phyloP scores from a whole-genome alignment of 345 rosid genomes.

The Euphorbia pulcherrima region DNA sequence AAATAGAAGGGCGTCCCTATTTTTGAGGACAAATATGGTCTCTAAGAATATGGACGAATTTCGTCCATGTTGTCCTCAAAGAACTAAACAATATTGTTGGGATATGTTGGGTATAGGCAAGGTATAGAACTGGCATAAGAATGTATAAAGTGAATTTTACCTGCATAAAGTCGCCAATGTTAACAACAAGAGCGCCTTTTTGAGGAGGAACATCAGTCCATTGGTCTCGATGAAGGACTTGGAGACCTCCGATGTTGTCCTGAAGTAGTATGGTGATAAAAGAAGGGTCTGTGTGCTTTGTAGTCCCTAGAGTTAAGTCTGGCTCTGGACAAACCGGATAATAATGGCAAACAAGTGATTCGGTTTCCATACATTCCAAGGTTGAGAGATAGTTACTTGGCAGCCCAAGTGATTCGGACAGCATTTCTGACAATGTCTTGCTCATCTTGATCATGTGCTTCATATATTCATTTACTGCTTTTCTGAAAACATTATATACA shows the following conservation, averaged over 20 bases:
- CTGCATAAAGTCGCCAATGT: constrained; percentile 54
- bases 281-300: constrained; percentile 46
- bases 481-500: constrained; percentile 29
- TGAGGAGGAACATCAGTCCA: constrained; percentile 44
- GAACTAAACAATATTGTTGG: too few relatives aligned
- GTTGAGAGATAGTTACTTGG: constrained; percentile 29
- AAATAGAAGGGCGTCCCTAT: too few relatives aligned
- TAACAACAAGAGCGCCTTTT: constrained; percentile 37
- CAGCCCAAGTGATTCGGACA: constrained; percentile 48
- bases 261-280: constrained; percentile 46
- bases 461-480: constrained; percentile 39
- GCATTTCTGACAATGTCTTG: constrained; percentile 27
- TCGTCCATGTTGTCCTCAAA: too few relatives aligned
- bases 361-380: constrained; percentile 47
- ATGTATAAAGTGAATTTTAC: too few relatives aligned
- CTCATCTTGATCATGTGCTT: constrained; percentile 27
- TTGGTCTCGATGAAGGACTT: constrained; percentile 35
- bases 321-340: constrained; percentile 56
- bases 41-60: too few relatives aligned
- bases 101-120: too few relatives aligned
- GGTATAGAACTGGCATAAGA: too few relatives aligned
- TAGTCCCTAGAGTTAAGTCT: constrained; percentile 38
- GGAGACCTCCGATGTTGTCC: constrained; percentile 45
- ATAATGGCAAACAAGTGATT: constrained; percentile 39
- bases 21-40: too few relatives aligned